phyloP scores from a whole-genome alignment of 2,329 filamentous ascomycete genomes.

The Sporothrix pallida region DNA sequence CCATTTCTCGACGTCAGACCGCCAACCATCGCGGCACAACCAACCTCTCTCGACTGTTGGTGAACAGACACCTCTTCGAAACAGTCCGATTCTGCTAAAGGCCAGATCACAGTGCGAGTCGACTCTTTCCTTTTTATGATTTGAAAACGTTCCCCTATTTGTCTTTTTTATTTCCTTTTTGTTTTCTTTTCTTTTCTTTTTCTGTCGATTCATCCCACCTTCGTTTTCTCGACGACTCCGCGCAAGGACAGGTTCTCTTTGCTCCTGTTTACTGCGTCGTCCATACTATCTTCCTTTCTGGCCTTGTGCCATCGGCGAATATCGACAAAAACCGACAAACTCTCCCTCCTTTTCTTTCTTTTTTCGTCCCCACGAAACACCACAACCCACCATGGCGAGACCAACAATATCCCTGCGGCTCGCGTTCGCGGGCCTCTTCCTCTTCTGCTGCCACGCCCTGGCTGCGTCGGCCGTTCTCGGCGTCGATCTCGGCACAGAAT shows the following conservation, averaged over 20 bases:
- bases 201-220: neutral
- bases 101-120: slow-evolving; percentile 31
- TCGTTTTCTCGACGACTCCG: neutral
- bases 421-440: slow-evolving; percentile 49
- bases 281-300: neutral
- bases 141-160: neutral
- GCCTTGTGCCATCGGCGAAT: neutral
- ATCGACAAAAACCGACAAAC: no score
- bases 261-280: no score
- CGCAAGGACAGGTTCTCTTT: no score
- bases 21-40: slow-evolving; percentile 24
- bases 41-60: neutral
- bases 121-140: neutral
- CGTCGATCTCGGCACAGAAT: slow-evolving; percentile 93
- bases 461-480: slow-evolving; percentile 79
- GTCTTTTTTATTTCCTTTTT: neutral
- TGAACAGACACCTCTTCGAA: neutral
- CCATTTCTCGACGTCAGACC: slow-evolving; percentile 27
- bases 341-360: neutral
- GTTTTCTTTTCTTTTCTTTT: neutral
- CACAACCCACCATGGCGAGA: slow-evolving; percentile 46
- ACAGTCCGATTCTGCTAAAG: neutral
- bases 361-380: neutral
- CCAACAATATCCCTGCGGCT: slow-evolving; percentile 45
- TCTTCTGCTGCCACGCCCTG: slow-evolving; percentile 56